A percentile compares a stretch with the other conserved stretches of the same genome.
phyloP scores from a whole-genome alignment of 2,329 filamentous ascomycete genomes.

The Botryotinia globosa region DNA sequence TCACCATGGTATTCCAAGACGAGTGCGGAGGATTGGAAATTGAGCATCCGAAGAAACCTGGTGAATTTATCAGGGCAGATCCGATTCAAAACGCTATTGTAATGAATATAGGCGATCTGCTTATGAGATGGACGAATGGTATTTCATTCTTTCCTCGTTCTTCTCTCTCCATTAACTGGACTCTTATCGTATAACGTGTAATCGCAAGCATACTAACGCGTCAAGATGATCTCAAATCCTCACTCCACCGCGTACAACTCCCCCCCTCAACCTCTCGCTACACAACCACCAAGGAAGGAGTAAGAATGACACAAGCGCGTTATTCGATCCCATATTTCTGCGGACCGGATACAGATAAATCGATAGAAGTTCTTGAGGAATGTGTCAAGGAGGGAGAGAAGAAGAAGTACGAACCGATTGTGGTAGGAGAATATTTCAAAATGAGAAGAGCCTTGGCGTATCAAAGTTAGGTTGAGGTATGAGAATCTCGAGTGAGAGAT shows the following conservation, averaged over 20 bases:
- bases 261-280: slow-evolving; percentile 44
- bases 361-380: slow-evolving; percentile 52
- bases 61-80: slow-evolving; percentile 43
- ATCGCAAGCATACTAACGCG: neutral
- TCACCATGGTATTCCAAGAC: slow-evolving; percentile 55
- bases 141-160: slow-evolving; percentile 21
- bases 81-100: slow-evolving; percentile 44
- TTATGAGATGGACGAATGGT: slow-evolving; percentile 52
- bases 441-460: slow-evolving; percentile 34
- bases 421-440: slow-evolving; percentile 31
- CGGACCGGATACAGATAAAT: slow-evolving; percentile 47
- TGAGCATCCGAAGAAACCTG: slow-evolving; percentile 42
- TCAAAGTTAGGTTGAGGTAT: neutral
- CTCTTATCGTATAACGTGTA: neutral
- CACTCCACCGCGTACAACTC: slow-evolving; percentile 51
- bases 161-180: neutral
- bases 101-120: slow-evolving; percentile 50
- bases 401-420: slow-evolving; percentile 49
- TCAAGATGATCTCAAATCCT: slow-evolving; percentile 50
- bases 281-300: slow-evolving; percentile 35
- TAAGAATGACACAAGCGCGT: slow-evolving; percentile 48
- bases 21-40: slow-evolving; percentile 50
- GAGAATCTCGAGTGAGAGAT: no score
- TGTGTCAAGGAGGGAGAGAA: slow-evolving; percentile 45
- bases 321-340: slow-evolving; percentile 63